Conservation (phyloP, 2,329 filamentous ascomycete species). For the Alternaria brassicae region DNA sequence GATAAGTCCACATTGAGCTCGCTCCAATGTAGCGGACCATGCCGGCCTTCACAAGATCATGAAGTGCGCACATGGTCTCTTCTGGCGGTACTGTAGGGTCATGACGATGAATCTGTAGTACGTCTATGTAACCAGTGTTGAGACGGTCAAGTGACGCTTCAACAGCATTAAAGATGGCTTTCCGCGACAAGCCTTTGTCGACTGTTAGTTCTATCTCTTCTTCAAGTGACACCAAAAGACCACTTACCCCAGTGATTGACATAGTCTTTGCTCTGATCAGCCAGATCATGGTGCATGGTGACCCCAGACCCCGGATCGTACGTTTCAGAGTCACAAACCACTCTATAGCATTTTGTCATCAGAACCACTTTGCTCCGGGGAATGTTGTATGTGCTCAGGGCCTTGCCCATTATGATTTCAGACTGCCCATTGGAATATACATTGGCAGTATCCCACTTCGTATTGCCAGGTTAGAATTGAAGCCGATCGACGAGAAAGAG, state of each 20-base stretch:
- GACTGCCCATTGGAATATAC: conserved; percentile 69
- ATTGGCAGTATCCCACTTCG: conserved; percentile 62
- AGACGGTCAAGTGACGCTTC: conserved; percentile 61
- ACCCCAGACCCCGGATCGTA: conserved; percentile 45
- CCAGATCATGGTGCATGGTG: not conserved
- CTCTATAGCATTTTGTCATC: conserved; percentile 66
- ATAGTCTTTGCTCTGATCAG: not conserved
- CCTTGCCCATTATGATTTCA: conserved; percentile 71
- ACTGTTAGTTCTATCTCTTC: no score
- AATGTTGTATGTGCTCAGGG: conserved; percentile 69
- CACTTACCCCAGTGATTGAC: not conserved
- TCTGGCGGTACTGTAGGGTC: conserved; percentile 62
- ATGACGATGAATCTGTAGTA: conserved; percentile 67
- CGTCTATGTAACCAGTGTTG: conserved; percentile 60
- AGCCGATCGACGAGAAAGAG: no score
- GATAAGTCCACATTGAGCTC: conserved; percentile 57
- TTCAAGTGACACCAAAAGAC: no score
- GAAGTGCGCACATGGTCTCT: conserved; percentile 67
- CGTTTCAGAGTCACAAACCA: conserved; percentile 51
- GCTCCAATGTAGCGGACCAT: conserved; percentile 57
- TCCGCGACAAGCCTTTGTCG: conserved; percentile 62
- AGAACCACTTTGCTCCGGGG: conserved; percentile 70
- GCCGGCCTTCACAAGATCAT: conserved; percentile 64
- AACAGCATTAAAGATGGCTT: conserved; percentile 70
- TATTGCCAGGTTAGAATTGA: no score